Conservation (phyloP, 1,284 basidiomycete genomes). For the Trichosporon ovoides region DNA sequence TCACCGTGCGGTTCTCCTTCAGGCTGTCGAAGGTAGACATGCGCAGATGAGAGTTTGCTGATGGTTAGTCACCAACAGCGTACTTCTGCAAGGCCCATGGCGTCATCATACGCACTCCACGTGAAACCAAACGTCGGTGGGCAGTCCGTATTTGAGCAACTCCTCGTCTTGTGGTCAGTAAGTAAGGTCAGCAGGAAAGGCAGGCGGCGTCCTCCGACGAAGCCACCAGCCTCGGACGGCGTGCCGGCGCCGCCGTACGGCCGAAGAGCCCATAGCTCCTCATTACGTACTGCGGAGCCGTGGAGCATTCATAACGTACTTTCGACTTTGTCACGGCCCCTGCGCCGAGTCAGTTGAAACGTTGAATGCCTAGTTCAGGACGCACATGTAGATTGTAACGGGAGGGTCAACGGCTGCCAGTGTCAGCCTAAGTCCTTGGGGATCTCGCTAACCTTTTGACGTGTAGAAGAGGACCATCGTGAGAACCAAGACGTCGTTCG, state of each 20-base stretch:
- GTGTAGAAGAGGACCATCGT: conserved; percentile 60
- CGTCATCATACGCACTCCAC: conserved; percentile 48
- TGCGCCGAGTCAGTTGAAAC: conserved; percentile 17
- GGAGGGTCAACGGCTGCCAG: conserved; percentile 57
- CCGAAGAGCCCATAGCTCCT: no score
- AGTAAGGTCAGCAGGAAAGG: no score
- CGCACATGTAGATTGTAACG: conserved; percentile 69
- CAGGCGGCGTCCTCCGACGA: no score
- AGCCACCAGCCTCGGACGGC: no score
- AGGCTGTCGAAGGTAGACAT: conserved; percentile 86
- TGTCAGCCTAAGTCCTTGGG: background rate
- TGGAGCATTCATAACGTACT: no score
- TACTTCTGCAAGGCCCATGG: background rate
- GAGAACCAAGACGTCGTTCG: background rate
- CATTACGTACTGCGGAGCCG: no score
- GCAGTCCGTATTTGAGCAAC: conserved; percentile 78
- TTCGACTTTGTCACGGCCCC: conserved; percentile 92
- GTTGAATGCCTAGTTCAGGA: background rate
- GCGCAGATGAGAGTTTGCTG: conserved; percentile 87
- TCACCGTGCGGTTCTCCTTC: conserved; percentile 56
- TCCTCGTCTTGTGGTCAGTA: conserved; percentile 69
- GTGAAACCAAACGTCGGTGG: conserved; percentile 57
- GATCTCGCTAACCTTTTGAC: conserved; percentile 48
- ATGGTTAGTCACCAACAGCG: background rate
- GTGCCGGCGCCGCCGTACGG: no score